Evolutionary conservation across 495 filamentous ascomycete genomes (phyloP), one percentile per base, ranked within the genome.

Genomic region (Mycothermus thermophilus): DNA sequence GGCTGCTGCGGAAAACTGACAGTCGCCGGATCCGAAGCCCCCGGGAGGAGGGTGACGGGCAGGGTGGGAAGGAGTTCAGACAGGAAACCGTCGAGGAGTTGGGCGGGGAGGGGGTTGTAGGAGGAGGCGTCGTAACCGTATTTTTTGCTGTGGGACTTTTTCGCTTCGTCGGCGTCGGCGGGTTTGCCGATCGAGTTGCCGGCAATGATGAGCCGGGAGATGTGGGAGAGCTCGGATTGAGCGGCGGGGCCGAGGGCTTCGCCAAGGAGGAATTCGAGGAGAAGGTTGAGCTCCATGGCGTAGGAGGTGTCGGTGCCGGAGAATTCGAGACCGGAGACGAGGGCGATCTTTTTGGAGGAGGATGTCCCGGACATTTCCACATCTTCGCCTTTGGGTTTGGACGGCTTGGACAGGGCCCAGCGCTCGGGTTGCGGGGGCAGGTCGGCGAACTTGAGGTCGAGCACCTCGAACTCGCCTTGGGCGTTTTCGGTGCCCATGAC

Each of bases 41-140:
- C 84, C 0, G 84, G 78, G 48, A 93, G 71, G 9, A 93, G 55
- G 0, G 88, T 83, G 42, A 94, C 53, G 14, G 88, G 77, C 48
- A 95, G 69, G 37, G 74, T 74, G 9, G 88, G 84, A 10, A 96
- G 67, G 17, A 99, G 64, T 19, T 75, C 66, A 2, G 79, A 65
- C 6, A 99, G 67, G 60, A 94, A 88, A 14, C 70, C 62, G 57
- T 99, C 90, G 22, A 99, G 66, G 32, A 77, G 78, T 24, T 75
- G 75, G 5, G 83, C 83, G 2, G 90, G 92, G 0, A 77, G 57
- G 8, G 87, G 65, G 54, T 96, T 90, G 62, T 93, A 96, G 1
- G 80, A 57, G 20, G 76, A 73, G 34, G 80, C 74, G 54, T 96
- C 90, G 61, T 96, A 96, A 33, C 92, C 88, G 59, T 96, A 96